These are phyloP conservation scores for Dactylellina drechsleri DNA, from an alignment of 2,329 filamentous ascomycete species.

Conservation along the genomic window DNA sequence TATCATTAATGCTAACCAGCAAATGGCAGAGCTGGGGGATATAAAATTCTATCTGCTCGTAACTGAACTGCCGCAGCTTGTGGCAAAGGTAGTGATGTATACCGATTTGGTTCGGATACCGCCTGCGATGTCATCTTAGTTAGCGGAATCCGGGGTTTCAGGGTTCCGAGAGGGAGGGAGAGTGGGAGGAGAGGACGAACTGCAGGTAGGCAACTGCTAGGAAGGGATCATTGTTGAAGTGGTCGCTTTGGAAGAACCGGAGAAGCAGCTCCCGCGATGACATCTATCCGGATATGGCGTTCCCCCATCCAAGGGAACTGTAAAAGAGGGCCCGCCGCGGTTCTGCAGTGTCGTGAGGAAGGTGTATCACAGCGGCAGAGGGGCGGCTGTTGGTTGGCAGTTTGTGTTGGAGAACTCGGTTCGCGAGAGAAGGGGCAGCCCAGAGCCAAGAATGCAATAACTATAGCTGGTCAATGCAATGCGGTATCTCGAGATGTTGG, in stretches of 20 bases:
- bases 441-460: constrained; percentile 31
- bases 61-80: constrained; percentile 87
- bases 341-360: constrained; percentile 21
- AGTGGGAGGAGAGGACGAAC: constrained; percentile 64
- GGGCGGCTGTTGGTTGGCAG: constrained; percentile 44
- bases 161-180: constrained; percentile 48
- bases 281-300: constrained; percentile 63
- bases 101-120: constrained; percentile 88
- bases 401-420: constrained; percentile 49
- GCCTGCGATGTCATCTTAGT: constrained; percentile 66
- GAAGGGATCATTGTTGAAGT: constrained; percentile 91
- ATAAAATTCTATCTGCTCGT: constrained; percentile 93
- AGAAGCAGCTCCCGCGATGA: constrained; percentile 84
- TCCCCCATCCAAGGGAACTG: constrained; percentile 52
- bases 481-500: too few species aligned
- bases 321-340: constrained; percentile 46
- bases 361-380: constrained; percentile 34
- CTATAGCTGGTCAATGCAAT: neutral
- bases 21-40: constrained; percentile 87
- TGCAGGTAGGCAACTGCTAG: constrained; percentile 88
- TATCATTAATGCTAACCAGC: constrained; percentile 81
- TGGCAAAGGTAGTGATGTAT: constrained; percentile 90
- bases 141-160: constrained; percentile 50
- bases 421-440: constrained; percentile 36
- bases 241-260: constrained; percentile 91